Base-by-base conservation (phyloP, 306 rosid species). In the Quillaja saponaria region DNA sequence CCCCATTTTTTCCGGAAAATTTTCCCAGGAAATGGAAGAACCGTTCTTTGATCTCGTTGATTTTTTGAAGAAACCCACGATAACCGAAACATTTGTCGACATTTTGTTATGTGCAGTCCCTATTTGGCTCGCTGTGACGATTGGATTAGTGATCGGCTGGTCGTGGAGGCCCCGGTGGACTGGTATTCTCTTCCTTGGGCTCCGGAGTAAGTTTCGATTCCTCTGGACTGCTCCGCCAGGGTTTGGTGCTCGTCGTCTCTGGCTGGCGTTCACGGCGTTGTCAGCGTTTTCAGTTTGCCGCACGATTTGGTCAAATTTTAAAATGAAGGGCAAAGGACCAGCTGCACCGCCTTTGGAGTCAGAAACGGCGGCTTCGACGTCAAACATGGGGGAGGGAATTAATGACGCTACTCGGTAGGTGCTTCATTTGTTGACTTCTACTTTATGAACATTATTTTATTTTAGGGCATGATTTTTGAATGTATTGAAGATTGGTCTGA, bases 151-250 rank as follows among this genome's bases (percentile, higher is more conserved):
- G 3, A 87, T 94, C 81, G 97, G 99, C 0, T 94, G 99, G 99
- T 81, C 97, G 1, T 94, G 99, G 99, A 67, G 95, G 34, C 99
- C 99, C 1, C 80, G 96, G 47, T 94, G 99, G 99, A 89, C 99
- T 0, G 97, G 97, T 3, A 74, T 94, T 8, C 56, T 94, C 57
- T 94, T 87, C 58, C 90, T 94, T 10, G 99, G 97, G 16, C 80
- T 94, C 3, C 95, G 99, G n/a, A 79, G 90, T 72, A 94, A 90
- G 80, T 67, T 87, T 62, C 86, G 97, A 2, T 83, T 76, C 42
- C 69, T 85, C 33, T 90, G 97, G 97, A 94, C 99, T 19, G 95
- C 87, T 58, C 99, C 97, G 35, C 99, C 96, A 8, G 99, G 97
- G 0, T 87, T 94, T 37, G 99, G 97, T 8, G 99, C 97, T 14